These are phyloP conservation scores for Umbelopsis sp. DNA, from an alignment of 192 early-diverging fungal species.

Conservation along the genomic window DNA sequence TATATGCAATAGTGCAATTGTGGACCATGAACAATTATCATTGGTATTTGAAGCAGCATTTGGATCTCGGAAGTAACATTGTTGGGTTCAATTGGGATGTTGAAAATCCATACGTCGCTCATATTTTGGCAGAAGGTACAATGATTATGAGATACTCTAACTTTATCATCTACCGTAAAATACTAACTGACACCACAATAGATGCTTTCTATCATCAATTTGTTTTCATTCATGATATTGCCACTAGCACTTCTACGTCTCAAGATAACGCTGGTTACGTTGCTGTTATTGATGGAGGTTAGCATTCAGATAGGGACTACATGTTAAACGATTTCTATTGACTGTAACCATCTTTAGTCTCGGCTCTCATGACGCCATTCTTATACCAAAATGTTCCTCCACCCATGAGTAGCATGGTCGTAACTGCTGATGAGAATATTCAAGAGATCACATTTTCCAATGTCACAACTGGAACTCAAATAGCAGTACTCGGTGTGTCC, in stretches of 20 bases:
- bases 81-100: slow-evolving; percentile 80
- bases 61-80: slow-evolving; percentile 40
- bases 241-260: slow-evolving; percentile 40
- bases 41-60: slow-evolving; percentile 93
- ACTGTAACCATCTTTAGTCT: slow-evolving; percentile 20
- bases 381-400: slow-evolving; percentile 87
- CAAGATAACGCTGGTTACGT: slow-evolving; percentile 56
- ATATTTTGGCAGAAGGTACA: slow-evolving; percentile 55
- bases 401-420: slow-evolving; percentile 74
- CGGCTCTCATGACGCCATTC: slow-evolving; percentile 76
- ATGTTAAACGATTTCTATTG: slow-evolving; percentile 7
- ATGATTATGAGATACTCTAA: background rate
- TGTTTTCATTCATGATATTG: slow-evolving; percentile 43
- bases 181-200: slow-evolving; percentile 1
- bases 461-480: slow-evolving; percentile 62
- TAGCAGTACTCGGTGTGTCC: slow-evolving; percentile 72
- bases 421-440: slow-evolving; percentile 44
- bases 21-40: slow-evolving; percentile 96
- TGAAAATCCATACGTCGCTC: slow-evolving; percentile 66
- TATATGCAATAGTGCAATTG: slow-evolving; percentile 66
- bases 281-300: slow-evolving; percentile 76
- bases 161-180: background rate
- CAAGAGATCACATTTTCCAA: slow-evolving; percentile 67
- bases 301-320: background rate
- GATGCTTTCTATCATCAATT: slow-evolving; percentile 41